Evolutionary conservation across 495 filamentous ascomycete species (phyloP).

Genomic region (Cercophora scortea): DNA sequence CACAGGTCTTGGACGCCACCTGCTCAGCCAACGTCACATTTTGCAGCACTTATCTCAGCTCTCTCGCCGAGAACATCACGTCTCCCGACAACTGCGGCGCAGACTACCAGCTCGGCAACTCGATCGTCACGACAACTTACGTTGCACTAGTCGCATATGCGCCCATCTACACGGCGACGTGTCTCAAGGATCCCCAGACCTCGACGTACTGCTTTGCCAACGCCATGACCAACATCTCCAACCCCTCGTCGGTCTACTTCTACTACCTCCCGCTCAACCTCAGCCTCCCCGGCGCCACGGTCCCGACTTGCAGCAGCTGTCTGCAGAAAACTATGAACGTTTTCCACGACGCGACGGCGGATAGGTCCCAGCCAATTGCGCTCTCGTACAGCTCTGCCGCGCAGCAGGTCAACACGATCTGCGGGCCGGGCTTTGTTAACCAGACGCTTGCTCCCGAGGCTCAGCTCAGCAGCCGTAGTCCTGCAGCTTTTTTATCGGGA

Average conservation of each 20-base stretch:
- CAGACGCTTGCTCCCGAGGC: conserved; percentile 44
- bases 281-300: conserved; percentile 50
- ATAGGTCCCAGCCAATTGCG: conserved; percentile 49
- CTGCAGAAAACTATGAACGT: conserved; percentile 61
- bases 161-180: conserved; percentile 70
- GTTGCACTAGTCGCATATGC: conserved; percentile 67
- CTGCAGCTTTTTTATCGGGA: too few species aligned
- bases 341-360: conserved; percentile 53
- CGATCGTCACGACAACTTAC: conserved; percentile 56
- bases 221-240: conserved; percentile 66
- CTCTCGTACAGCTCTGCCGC: conserved; percentile 57
- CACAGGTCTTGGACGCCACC: conserved; percentile 60
- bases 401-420: conserved; percentile 54
- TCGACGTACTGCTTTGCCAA: conserved; percentile 71
- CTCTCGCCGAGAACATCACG: conserved; percentile 52
- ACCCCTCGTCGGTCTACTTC: conserved; percentile 59
- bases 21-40: conserved; percentile 53
- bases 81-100: conserved; percentile 53
- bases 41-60: conserved; percentile 53
- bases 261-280: conserved; percentile 81
- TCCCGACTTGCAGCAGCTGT: conserved; percentile 64
- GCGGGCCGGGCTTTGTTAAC: conserved; percentile 57
- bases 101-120: conserved; percentile 59
- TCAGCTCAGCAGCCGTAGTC: not conserved
- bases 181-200: conserved; percentile 50